Evolutionary conservation across 305 asterid species (phyloP).

Genomic region (Caryopteris hybrid): DNA sequence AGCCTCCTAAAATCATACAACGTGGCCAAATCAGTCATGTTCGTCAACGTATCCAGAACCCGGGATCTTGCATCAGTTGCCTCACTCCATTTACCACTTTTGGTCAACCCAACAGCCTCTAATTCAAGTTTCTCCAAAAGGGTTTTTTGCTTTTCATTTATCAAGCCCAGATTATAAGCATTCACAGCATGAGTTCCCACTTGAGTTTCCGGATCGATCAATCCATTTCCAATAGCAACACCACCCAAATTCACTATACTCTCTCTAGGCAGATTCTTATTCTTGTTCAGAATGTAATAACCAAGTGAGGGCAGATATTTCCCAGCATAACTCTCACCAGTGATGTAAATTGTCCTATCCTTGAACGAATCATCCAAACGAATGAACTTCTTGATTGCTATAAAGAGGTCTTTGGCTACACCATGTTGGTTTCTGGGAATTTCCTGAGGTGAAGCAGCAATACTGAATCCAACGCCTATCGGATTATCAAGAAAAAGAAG

Average conservation of each 20-base stretch:
- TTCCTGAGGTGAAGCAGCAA: constrained; percentile 58
- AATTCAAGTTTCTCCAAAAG: constrained; percentile 53
- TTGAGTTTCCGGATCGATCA: constrained; percentile 45
- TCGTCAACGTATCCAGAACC: constrained; percentile 34
- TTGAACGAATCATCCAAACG: constrained; percentile 39
- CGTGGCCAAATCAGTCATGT: constrained; percentile 85
- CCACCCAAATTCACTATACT: constrained; percentile 41
- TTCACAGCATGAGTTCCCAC: constrained; percentile 41
- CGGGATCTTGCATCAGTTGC: constrained; percentile 52
- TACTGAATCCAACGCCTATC: constrained; percentile 73
- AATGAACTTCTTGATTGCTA: constrained; percentile 48
- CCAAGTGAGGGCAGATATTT: constrained; percentile 54
- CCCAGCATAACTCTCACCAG: constrained; percentile 64
- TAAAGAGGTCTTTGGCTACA: constrained; percentile 63
- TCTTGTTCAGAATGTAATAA: constrained; percentile 39
- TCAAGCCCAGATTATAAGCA: constrained; percentile 42
- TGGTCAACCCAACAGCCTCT: constrained; percentile 40
- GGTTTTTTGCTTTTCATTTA: constrained; percentile 38
- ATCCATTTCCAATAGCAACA: constrained; percentile 55
- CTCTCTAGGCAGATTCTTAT: constrained; percentile 17
- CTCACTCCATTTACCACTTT: constrained; percentile 47
- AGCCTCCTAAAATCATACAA: constrained; percentile 63
- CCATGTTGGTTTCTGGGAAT: constrained; percentile 66
- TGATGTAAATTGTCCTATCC: constrained; percentile 38
- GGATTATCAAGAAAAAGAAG: constrained; percentile 84